Evolutionary conservation across 202 grass and related monocot genomes (phyloP), one percentile per base, ranked within the genome.

Genomic region (Cymbopogon flexuosus): DNA sequence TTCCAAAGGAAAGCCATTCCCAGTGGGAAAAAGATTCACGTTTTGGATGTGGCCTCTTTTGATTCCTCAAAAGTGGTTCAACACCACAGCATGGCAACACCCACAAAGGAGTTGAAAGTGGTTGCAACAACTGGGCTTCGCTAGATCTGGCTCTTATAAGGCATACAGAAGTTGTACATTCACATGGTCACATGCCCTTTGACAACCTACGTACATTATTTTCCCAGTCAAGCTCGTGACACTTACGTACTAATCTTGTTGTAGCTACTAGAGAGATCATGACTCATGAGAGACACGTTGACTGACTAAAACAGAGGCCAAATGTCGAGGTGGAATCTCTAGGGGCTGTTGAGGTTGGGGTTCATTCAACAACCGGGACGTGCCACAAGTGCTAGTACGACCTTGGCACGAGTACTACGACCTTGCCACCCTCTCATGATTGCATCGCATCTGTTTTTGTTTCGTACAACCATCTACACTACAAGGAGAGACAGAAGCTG

Each of bases 101-200:
- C 29, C 74, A 70, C 62, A 27, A 27, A 88, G 13, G 60, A 57
- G 76, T 64, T 84, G 57, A 69, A 11, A 80, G 81, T 66, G 0
- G 76, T 80, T 88, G 41, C 57, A 71, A 64, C 62, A 72, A 61
- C 62, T 16, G 10, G 10, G n/a, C n/a, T 30, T 43, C 0, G 68
- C 74, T 84, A 58, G 82, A 72, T 76, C 77, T 71, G 77, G 43
- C 35, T 36, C 24, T n/a, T 30, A 5, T 27, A 27, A 45, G 14
- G 12, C 67, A 31, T 34, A 56, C 2, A 51, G 62, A 72, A 43
- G 42, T 54, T 39, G 6, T 57, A 56, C n/a, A n/a, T 70, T 18
- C 57, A 39, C 77, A 81, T 65, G 71, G 64, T 65, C 16, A 12
- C 11, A 22, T 36, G 12, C 21, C 14, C 42, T 54, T 27, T 2